Evolutionary conservation across 78 protist species (phyloP).

Genomic region (Pelomyxa schiedti): DNA sequence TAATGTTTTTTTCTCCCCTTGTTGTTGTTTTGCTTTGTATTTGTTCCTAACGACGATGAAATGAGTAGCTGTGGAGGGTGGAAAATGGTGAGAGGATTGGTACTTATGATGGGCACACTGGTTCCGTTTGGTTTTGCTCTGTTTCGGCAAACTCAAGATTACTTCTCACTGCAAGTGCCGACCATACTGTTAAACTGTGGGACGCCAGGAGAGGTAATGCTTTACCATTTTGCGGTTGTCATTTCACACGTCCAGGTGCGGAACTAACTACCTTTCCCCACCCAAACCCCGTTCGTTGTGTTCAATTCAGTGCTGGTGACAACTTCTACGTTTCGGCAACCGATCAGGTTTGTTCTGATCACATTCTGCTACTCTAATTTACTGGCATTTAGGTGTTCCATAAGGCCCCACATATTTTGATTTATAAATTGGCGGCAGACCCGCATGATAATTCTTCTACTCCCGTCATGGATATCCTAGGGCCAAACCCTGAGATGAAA

Average conservation of each 20-base stretch:
- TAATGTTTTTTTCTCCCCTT: no score
- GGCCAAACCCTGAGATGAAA: background rate
- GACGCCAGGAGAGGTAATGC: no score
- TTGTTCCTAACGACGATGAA: no score
- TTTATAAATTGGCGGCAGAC: background rate
- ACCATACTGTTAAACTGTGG: conserved; percentile 46
- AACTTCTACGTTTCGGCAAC: background rate
- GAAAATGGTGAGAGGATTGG: conserved; percentile 71
- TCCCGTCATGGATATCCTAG: background rate
- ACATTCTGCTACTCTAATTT: no score
- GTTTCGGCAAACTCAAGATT: conserved; percentile 12
- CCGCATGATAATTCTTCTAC: background rate
- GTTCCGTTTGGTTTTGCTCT: conserved; percentile 50
- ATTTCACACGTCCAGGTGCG: background rate
- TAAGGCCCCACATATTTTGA: background rate
- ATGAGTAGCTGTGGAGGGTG: conserved; percentile 41
- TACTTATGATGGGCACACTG: conserved; percentile 56
- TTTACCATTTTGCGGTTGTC: no score
- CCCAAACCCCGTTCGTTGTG: conserved; percentile 6
- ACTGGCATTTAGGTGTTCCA: no score
- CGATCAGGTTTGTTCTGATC: no score
- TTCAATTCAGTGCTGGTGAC: background rate
- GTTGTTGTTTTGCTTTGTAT: no score
- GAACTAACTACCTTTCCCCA: background rate
- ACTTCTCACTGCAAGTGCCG: conserved; percentile 42